These are phyloP conservation scores for Tricholoma bakamatsutake DNA, from an alignment of 768 basidiomycete genomes.

Conservation along the genomic window DNA sequence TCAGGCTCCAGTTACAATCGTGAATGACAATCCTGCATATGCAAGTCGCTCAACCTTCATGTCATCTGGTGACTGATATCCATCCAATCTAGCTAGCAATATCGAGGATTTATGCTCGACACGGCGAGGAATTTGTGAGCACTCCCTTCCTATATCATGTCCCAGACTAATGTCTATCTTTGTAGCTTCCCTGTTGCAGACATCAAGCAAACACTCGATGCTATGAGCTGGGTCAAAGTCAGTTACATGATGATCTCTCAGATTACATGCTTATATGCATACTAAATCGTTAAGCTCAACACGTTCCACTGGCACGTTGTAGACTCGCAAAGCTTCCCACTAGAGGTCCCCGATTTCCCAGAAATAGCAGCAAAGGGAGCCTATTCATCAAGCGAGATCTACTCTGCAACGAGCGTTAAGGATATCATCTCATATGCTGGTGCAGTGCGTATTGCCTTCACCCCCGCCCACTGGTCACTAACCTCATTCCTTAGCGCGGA, in stretches of 20 bases:
- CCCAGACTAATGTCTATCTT: not conserved
- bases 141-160: not conserved
- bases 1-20: conserved; percentile 51
- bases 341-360: conserved; percentile 53
- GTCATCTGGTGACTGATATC: not conserved
- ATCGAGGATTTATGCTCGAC: conserved; percentile 77
- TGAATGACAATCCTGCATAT: conserved; percentile 57
- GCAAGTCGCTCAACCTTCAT: conserved; percentile 29
- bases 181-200: conserved; percentile 55
- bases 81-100: conserved; percentile 51
- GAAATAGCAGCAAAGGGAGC: conserved; percentile 62
- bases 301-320: conserved; percentile 80
- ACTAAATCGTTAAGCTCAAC: conserved; percentile 43
- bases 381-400: conserved; percentile 52
- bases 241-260: conserved; percentile 35
- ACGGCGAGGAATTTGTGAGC: conserved; percentile 72
- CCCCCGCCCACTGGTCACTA: not conserved
- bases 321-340: conserved; percentile 77
- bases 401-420: conserved; percentile 48
- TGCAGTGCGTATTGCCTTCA: conserved; percentile 37
- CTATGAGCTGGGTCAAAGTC: conserved; percentile 72
- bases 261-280: conserved; percentile 36
- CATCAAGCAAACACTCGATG: conserved; percentile 64
- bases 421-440: conserved; percentile 61
- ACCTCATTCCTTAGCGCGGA: conserved; percentile 42